phyloP scores from a whole-genome alignment of 208 protist genomes.

The Crithidia bombi region DNA sequence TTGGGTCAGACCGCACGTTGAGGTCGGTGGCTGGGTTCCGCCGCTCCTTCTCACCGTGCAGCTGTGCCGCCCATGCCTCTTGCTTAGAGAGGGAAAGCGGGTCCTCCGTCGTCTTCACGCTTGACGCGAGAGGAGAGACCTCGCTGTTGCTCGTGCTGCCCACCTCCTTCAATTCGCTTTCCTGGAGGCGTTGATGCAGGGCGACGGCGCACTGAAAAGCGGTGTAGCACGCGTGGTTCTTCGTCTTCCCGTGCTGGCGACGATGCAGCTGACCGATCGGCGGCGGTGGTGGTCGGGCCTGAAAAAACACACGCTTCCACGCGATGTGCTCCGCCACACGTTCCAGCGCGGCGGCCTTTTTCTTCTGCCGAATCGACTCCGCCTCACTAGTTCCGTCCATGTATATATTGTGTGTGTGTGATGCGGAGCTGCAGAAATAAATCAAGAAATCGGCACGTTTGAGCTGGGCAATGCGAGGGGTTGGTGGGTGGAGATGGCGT shows the following conservation, averaged over 20 bases:
- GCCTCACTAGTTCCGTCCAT: conserved; percentile 15
- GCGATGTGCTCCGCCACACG: conserved; percentile 48
- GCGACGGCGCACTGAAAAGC: conserved; percentile 23
- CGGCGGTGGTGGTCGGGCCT: conserved; percentile 59
- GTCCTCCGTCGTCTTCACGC: not conserved
- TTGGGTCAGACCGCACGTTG: conserved; percentile 66
- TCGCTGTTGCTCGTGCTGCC: conserved; percentile 16
- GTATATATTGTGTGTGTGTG: not conserved
- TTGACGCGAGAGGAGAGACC: not conserved
- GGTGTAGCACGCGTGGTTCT: conserved; percentile 18
- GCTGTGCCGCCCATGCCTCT: conserved; percentile 30
- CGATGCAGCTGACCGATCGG: conserved; percentile 60
- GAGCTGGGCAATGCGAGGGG: no score
- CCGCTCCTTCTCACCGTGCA: conserved; percentile 24
- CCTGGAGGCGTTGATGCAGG: conserved; percentile 1
- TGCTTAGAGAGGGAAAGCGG: not conserved
- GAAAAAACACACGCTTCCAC: conserved; percentile 87
- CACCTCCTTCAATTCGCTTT: conserved; percentile 35
- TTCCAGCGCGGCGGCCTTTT: conserved; percentile 38
- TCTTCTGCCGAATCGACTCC: conserved; percentile 23
- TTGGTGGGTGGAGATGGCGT: no score
- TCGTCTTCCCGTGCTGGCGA: conserved; percentile 37
- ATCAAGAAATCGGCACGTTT: not conserved
- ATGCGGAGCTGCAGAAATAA: not conserved
- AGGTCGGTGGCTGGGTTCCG: conserved; percentile 68